Evolutionary conservation across 106 monocot species (phyloP), one percentile per base, ranked within the genome.

Genomic region (Dioscorea dumetorum): DNA sequence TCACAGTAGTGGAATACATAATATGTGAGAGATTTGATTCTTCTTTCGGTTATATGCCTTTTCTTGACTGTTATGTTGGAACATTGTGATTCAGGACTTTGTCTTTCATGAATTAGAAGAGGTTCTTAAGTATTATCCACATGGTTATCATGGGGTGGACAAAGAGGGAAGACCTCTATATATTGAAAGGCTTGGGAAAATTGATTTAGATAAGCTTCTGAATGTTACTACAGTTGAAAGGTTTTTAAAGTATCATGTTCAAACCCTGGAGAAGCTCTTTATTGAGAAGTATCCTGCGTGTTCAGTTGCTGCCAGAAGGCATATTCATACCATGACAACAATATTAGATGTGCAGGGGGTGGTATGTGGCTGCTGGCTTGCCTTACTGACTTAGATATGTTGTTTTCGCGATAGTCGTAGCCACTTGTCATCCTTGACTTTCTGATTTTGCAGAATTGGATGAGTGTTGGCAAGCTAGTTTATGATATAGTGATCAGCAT

Each of bases 91-190:
- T 56, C 63, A 93, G 93, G 88, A 89, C 51, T 93, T 93, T 50
- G 66, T 60, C 24, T 93, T 86, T 78, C 50, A 76, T 41, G 93
- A 93, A 71, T 60, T 85, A 65, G 72, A 79, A 64, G 79, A 93
- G 51, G 93, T 93, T 58, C 83, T 85, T 60, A 61, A 33, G 24
- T 68, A 79, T 73, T 93, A 93, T 64, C 93, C 93, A 23, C 93
- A 93, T 70, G 85, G 93, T 31, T 93, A 81, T 69, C 93, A 93
- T 74, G 85, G 93, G 57, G 86, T 93, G 50, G 93, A 93, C 77
- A 85, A 81, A 66, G 85, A 81, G 13, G 93, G 93, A 32, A 83
- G 93, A 74, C 93, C 93, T 22, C 68, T 93, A 18, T 93, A 93
- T 73, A 86, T 93, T 59, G 93, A 93, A 67, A 88, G 82, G 65